Percentiles rank a stretch among this genome's conserved stretches.
Evolutionary conservation across 306 rosid species (phyloP).

Genomic region (Sechiopsis laciniata): DNA sequence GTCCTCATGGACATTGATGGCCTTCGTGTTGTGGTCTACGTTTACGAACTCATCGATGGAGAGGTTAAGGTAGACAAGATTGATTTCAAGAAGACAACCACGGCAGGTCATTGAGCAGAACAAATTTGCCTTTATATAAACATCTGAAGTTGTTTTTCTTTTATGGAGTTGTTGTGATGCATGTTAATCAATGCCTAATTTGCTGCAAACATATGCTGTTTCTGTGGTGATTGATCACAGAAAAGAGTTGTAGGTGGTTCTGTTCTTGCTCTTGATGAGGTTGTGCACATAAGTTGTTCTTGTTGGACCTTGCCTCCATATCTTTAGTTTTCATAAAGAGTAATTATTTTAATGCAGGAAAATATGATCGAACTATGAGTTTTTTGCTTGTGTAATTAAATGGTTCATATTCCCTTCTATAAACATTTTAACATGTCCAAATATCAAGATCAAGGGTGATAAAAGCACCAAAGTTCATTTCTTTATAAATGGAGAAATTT

Average conservation of each 20-base stretch:
- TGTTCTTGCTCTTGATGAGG: conserved; percentile 6
- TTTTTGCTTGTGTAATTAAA: neutral
- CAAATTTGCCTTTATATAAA: conserved; percentile 20
- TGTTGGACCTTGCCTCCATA: neutral
- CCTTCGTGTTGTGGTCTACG: conserved; percentile 93
- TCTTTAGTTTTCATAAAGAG: neutral
- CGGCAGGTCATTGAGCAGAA: conserved; percentile 53
- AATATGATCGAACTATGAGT: neutral
- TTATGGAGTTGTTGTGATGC: conserved; percentile 13
- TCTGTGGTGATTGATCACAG: conserved; percentile 11
- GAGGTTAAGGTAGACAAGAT: conserved; percentile 99
- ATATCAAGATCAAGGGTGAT: neutral
- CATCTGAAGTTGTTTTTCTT: conserved; percentile 12
- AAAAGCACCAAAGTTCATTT: neutral
- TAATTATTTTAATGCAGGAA: neutral
- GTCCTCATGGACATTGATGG: conserved; percentile 98
- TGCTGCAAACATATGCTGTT: conserved; percentile 1
- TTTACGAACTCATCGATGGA: conserved; percentile 89
- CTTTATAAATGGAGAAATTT: neutral
- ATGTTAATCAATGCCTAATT: conserved; percentile 1
- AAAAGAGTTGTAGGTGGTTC: conserved; percentile 5
- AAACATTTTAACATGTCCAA: neutral
- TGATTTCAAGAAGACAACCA: conserved; percentile 90
- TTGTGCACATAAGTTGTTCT: conserved; percentile 10
- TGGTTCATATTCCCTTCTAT: neutral